These are phyloP conservation scores for Dictyostelium firmibasis DNA, from an alignment of 78 protist species.

Conservation along the genomic window DNA sequence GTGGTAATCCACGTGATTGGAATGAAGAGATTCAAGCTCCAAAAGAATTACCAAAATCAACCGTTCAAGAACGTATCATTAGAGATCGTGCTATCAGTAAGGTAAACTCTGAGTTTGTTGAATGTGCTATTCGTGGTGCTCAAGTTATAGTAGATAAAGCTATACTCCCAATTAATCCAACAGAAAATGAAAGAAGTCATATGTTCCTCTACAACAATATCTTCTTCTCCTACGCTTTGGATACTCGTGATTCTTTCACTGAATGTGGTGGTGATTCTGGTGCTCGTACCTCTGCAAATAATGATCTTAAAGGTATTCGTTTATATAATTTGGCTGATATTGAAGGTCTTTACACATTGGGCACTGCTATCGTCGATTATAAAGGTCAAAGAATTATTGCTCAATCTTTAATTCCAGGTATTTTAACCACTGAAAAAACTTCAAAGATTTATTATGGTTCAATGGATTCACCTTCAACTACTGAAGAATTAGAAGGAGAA, in stretches of 20 bases:
- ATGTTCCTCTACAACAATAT: slow-evolving; percentile 86
- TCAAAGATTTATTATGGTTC: slow-evolving; percentile 76
- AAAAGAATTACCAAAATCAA: slow-evolving; percentile 46
- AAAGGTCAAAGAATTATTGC: slow-evolving; percentile 82
- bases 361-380: slow-evolving; percentile 85
- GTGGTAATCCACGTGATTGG: slow-evolving; percentile 85
- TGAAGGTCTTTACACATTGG: slow-evolving; percentile 77
- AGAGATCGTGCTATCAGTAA: slow-evolving; percentile 81
- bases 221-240: slow-evolving; percentile 72
- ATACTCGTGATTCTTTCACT: slow-evolving; percentile 56
- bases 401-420: slow-evolving; percentile 85
- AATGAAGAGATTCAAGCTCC: slow-evolving; percentile 84
- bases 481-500: background rate
- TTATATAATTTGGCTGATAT: slow-evolving; percentile 73
- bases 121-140: slow-evolving; percentile 85
- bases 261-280: slow-evolving; percentile 78
- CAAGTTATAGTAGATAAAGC: slow-evolving; percentile 28
- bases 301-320: slow-evolving; percentile 80
- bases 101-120: slow-evolving; percentile 84
- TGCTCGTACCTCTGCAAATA: slow-evolving; percentile 71
- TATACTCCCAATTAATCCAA: slow-evolving; percentile 82
- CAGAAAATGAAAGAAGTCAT: slow-evolving; percentile 63
- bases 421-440: slow-evolving; percentile 71
- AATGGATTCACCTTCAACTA: slow-evolving; percentile 34
- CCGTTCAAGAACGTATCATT: slow-evolving; percentile 71